phyloP scores from a whole-genome alignment of 345 rosid genomes.

The Reutealis trisperma region DNA sequence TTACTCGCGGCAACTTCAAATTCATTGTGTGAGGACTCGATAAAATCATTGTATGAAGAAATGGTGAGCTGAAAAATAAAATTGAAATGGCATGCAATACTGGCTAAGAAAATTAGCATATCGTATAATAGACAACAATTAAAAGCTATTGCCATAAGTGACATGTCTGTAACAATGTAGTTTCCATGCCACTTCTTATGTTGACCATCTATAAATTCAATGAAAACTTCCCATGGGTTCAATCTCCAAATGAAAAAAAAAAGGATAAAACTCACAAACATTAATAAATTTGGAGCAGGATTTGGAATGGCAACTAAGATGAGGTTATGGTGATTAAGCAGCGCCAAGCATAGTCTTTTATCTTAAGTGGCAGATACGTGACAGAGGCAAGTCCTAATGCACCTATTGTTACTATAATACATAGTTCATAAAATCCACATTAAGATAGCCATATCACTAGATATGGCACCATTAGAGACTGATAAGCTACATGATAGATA shows the following conservation, averaged over 20 bases:
- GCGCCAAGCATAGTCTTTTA: neutral
- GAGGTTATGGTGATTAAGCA: neutral
- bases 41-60: neutral
- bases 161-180: neutral
- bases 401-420: neutral
- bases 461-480: neutral
- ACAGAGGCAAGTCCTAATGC: neutral
- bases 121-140: neutral
- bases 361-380: neutral
- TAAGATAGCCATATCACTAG: neutral
- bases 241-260: no score
- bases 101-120: neutral
- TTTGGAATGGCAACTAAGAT: no score
- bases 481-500: neutral
- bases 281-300: neutral
- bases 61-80: neutral
- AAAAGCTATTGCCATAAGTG: neutral
- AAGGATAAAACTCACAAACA: neutral
- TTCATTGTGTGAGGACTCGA: neutral
- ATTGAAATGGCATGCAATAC: neutral
- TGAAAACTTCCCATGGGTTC: neutral
- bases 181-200: neutral
- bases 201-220: neutral
- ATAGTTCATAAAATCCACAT: neutral
- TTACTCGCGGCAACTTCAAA: constrained; percentile 1